Evolutionary conservation across 208 protist species (phyloP).

Genomic region (Leishmania aethiopica): DNA sequence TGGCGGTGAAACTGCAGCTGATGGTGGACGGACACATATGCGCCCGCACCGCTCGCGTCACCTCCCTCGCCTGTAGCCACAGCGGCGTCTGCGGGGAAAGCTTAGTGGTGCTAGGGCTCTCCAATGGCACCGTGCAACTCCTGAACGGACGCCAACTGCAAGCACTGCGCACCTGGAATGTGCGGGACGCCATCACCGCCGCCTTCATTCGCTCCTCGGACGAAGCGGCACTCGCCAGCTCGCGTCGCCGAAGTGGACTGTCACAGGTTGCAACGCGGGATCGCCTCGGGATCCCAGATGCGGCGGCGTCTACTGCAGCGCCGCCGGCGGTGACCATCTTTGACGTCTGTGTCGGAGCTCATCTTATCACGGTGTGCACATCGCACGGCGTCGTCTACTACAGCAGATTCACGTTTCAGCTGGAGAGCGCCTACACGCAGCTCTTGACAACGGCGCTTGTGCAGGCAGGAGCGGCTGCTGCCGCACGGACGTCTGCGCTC

Average conservation of each 20-base stretch:
- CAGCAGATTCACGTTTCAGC: conserved; percentile 16
- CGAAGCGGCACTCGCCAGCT: not conserved
- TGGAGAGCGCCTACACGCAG: conserved; percentile 8
- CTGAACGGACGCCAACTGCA: conserved; percentile 58
- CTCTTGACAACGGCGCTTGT: conserved; percentile 1
- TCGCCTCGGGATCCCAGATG: conserved; percentile 6
- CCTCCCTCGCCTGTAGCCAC: conserved; percentile 42
- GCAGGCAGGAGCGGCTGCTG: not conserved
- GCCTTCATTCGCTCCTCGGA: not conserved
- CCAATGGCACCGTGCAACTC: conserved; percentile 62
- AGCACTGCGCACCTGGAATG: conserved; percentile 20
- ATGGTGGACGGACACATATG: conserved; percentile 72
- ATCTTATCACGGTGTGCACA: conserved; percentile 38
- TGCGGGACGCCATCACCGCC: conserved; percentile 4
- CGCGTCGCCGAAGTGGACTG: not conserved
- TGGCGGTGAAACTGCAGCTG: conserved; percentile 17
- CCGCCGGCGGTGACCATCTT: conserved; percentile 8
- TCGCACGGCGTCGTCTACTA: conserved; percentile 38
- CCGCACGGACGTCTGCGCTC: not conserved
- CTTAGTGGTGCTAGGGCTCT: conserved; percentile 60
- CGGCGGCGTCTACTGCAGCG: not conserved
- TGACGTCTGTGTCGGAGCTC: conserved; percentile 33
- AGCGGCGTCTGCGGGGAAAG: conserved; percentile 37
- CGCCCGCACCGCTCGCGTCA: conserved; percentile 26
- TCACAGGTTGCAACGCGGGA: not conserved